Percentiles rank a stretch among this genome's conserved stretches.
phyloP scores from a whole-genome alignment of 1,284 basidiomycete genomes.

The Pseudozyma sp. region DNA sequence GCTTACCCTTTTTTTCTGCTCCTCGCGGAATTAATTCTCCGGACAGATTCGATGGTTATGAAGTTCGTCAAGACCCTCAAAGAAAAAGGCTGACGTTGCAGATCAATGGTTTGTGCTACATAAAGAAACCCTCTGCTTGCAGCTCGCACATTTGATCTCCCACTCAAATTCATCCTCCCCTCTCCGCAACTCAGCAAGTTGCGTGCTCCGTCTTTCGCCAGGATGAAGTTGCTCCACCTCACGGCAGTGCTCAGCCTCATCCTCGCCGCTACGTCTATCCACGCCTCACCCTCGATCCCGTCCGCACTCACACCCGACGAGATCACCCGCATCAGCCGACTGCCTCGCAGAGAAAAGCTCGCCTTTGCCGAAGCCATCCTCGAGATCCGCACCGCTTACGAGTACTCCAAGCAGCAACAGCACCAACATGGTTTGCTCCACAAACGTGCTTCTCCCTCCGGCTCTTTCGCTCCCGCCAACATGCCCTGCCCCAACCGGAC shows the following conservation, averaged over 20 bases:
- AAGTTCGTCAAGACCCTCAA: no score
- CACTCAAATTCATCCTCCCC: background rate
- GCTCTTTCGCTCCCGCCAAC: slow-evolving; percentile 54
- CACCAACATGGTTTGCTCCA: slow-evolving; percentile 13
- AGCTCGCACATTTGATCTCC: no score
- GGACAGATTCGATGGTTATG: no score
- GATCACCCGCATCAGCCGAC: slow-evolving; percentile 34
- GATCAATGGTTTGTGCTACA: no score
- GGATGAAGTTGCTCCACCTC: slow-evolving; percentile 26
- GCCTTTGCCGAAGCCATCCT: slow-evolving; percentile 30
- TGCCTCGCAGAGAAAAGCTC: slow-evolving; percentile 22
- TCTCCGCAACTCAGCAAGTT: no score
- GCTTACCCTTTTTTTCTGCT: no score
- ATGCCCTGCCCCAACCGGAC: slow-evolving; percentile 54
- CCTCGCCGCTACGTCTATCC: slow-evolving; percentile 4
- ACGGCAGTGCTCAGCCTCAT: slow-evolving; percentile 12
- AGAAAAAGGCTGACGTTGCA: no score
- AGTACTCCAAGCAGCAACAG: slow-evolving; percentile 27
- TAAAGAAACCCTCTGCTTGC: no score
- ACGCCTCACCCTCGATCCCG: slow-evolving; percentile 32
- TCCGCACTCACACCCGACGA: slow-evolving; percentile 18
- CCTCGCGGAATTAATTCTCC: no score
- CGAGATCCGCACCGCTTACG: slow-evolving; percentile 38
- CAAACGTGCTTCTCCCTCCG: slow-evolving; percentile 47
- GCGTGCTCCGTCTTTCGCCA: background rate